Conservation (phyloP, 345 rosid species). For the Gossypium raimondii region DNA sequence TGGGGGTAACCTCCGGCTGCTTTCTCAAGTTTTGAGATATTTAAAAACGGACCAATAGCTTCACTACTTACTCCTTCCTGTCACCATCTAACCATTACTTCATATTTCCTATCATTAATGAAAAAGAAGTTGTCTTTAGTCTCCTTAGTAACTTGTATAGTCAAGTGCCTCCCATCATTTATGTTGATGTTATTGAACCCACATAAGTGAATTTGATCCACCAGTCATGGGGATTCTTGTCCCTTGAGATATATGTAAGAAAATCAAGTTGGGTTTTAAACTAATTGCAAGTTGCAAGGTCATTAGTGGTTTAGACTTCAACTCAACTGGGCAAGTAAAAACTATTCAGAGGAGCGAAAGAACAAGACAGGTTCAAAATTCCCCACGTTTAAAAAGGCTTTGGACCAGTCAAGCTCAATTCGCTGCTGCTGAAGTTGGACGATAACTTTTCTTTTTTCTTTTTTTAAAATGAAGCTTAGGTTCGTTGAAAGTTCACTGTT, state of each 20-base stretch:
- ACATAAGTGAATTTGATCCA: background rate
- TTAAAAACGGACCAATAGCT: too few relatives aligned
- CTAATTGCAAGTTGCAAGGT: background rate
- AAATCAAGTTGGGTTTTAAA: background rate
- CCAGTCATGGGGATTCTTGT: conserved; percentile 5
- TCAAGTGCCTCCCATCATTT: too few relatives aligned
- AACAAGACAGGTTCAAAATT: background rate
- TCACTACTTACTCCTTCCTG: too few relatives aligned
- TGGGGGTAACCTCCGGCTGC: too few relatives aligned
- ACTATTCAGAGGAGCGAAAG: background rate
- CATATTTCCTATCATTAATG: too few relatives aligned
- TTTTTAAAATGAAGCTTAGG: background rate
- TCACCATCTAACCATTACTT: too few relatives aligned
- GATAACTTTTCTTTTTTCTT: background rate
- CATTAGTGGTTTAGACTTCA: too few relatives aligned
- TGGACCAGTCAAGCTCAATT: background rate
- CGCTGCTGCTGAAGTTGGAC: background rate
- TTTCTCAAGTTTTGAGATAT: too few relatives aligned
- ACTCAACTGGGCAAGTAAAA: background rate
- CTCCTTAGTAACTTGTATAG: too few relatives aligned
- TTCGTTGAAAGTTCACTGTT: background rate
- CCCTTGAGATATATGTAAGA: background rate
- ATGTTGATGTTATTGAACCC: background rate
- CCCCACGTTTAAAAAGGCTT: background rate
- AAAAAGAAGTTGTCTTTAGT: too few relatives aligned